Conservation (phyloP, 176 grass and related monocot species). For the Bromus sterilis region DNA sequence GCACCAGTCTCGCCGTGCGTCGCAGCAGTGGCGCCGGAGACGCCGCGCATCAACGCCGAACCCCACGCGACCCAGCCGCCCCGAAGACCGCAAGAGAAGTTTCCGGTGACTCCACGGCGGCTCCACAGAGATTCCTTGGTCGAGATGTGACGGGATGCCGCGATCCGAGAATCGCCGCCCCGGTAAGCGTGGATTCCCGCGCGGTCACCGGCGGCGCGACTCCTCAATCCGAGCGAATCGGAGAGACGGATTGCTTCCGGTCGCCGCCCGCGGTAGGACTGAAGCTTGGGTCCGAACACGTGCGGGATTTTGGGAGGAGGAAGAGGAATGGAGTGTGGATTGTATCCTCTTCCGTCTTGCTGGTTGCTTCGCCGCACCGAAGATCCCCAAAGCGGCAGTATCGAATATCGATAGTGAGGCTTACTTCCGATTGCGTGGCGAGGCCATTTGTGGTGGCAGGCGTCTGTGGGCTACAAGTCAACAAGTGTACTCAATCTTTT, state of each 20-base stretch:
- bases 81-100: not conserved
- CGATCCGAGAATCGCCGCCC: not conserved
- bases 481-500: too few species aligned
- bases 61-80: not conserved
- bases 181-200: not conserved
- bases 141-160: not conserved
- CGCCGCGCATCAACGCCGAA: slow-evolving; percentile 25
- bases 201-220: not conserved
- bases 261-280: not conserved
- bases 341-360: not conserved
- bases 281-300: not conserved
- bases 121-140: not conserved
- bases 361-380: not conserved
- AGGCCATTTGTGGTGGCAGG: too few species aligned
- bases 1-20: not conserved
- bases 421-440: not conserved
- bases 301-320: not conserved
- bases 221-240: not conserved
- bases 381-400: not conserved
- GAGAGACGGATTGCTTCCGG: not conserved
- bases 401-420: not conserved
- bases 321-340: not conserved
- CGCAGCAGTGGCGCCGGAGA: not conserved
- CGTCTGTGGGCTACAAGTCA: too few species aligned
- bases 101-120: not conserved